Conservation (phyloP, 768 basidiomycete genomes). For the Flagelloscypha sp. region DNA sequence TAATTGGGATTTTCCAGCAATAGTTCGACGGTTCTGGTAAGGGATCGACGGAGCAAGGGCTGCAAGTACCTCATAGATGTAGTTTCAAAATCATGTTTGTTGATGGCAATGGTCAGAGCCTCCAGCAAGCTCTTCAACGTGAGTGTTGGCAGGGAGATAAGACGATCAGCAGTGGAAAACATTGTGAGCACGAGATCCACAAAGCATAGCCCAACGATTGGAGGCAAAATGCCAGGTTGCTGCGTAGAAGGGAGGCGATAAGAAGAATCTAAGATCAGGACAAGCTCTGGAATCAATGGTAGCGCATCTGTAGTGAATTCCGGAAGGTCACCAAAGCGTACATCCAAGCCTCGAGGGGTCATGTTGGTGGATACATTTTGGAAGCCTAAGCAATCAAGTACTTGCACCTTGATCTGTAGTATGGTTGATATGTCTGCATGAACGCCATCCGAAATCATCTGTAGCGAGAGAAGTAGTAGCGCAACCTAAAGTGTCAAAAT, state of each 20-base stretch:
- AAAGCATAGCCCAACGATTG: conserved; percentile 55
- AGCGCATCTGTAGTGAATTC: conserved; percentile 34
- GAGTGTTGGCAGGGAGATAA: conserved; percentile 43
- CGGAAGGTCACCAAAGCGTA: conserved; percentile 44
- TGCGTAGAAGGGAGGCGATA: conserved; percentile 36
- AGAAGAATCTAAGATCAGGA: conserved; percentile 52
- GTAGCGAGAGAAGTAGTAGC: conserved; percentile 47
- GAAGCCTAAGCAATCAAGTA: conserved; percentile 48
- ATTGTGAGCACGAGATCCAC: conserved; percentile 52
- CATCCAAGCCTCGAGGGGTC: conserved; percentile 39
- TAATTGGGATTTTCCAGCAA: conserved; percentile 49
- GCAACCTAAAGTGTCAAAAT: conserved; percentile 40
- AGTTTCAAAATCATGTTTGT: conserved; percentile 68
- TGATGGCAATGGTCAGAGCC: conserved; percentile 53
- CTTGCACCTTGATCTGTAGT: conserved; percentile 52
- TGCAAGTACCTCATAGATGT: conserved; percentile 46
- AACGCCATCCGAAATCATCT: conserved; percentile 61
- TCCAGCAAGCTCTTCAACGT: conserved; percentile 57
- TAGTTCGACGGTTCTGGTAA: conserved; percentile 42
- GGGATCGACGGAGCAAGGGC: conserved; percentile 40
- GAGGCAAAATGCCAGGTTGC: conserved; percentile 17
- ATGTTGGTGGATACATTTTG: conserved; percentile 38
- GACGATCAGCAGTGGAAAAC: conserved; percentile 36
- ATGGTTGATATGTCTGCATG: conserved; percentile 41
- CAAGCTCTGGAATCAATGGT: conserved; percentile 52